Evolutionary conservation across 306 rosid species (phyloP), one percentile per base, ranked within the genome.

Genomic region (Gastrolobium bilobum): DNA sequence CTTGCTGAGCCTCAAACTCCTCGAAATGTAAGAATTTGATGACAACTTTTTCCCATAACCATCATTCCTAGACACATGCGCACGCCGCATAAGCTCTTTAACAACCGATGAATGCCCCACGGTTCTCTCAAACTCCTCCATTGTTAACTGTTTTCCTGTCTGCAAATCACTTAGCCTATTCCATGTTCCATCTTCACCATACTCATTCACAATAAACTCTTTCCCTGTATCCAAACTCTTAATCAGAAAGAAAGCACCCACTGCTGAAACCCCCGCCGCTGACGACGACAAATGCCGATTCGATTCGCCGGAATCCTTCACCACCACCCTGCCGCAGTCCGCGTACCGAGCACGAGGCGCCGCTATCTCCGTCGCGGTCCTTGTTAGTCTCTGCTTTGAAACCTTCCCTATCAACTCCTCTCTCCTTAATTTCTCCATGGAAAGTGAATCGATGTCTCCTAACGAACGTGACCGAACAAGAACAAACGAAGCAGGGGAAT

Each of bases 221-320:
- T 81, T 95, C 11, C 99, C 99, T 0, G 96, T 95, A 42, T 95
- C 98, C 68, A 91, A 48, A 71, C 89, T 95, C 80, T 91, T 95
- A 4, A 95, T 93, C 59, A 95, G 37, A 68, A 91, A 89, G 65
- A 93, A 91, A 0, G 98, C 91, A 0, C 92, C 92, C 0, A 92
- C 57, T 3, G 72, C 47, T 1, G 53, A 10, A 35, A 68, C 31
- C 11, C 68, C 34, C 13, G n/a, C 1, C 0, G 47, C 11, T 4
- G 30, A 13, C 0, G 93, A 53, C 6, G 83, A 37, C 8, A 82
- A 4, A 1, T 81, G 84, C 4, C 75, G 61, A 0, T 46, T 3
- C 1, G 87, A 13, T 6, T 62, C 73, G 0, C 53, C 75, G 3
- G 58, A 31, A 0, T 77, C 86, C 2, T 53, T 86, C 20, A 52